phyloP scores from a whole-genome alignment of 768 basidiomycete species.

The Galerina sulciceps region DNA sequence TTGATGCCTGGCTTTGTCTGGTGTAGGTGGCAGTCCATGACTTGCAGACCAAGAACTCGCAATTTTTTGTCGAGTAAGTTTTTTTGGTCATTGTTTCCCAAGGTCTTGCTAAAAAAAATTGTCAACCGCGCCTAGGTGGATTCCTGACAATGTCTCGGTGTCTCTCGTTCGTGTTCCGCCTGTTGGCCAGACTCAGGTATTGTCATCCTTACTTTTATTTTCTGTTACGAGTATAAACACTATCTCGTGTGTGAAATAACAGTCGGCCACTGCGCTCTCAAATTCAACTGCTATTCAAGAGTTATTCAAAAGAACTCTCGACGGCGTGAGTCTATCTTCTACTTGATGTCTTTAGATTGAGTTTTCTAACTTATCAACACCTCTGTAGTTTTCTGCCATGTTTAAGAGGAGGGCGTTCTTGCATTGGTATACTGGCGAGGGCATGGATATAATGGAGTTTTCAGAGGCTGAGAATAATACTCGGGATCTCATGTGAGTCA shows the following conservation, averaged over 20 bases:
- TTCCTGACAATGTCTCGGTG: constrained; percentile 88
- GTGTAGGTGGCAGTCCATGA: constrained; percentile 69
- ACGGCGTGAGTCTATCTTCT: constrained; percentile 45
- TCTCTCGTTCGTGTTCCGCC: constrained; percentile 84
- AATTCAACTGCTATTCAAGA: constrained; percentile 90
- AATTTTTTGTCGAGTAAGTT: constrained; percentile 79
- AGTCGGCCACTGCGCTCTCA: constrained; percentile 73
- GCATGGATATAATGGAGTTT: constrained; percentile 90
- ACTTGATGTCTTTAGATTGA: neutral
- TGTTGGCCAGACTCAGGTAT: constrained; percentile 73
- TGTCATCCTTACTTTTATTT: constrained; percentile 18
- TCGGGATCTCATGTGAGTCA: constrained; percentile 76
- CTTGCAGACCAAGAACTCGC: constrained; percentile 76
- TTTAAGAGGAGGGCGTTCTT: constrained; percentile 86
- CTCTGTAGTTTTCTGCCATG: constrained; percentile 71
- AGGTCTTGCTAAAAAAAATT: neutral
- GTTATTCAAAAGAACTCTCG: constrained; percentile 74
- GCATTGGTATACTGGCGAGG: constrained; percentile 90
- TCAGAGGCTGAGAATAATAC: constrained; percentile 87
- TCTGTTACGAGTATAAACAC: constrained; percentile 1
- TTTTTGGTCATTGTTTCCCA: neutral
- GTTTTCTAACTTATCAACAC: neutral
- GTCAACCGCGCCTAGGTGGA: constrained; percentile 60
- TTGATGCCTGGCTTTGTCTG: constrained; percentile 4
- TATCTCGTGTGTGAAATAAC: constrained; percentile 7